Percentiles rank a stretch among this genome's conserved stretches.
Conservation (phyloP, 495 filamentous ascomycete species). For the Penicillium longicatenatum region DNA sequence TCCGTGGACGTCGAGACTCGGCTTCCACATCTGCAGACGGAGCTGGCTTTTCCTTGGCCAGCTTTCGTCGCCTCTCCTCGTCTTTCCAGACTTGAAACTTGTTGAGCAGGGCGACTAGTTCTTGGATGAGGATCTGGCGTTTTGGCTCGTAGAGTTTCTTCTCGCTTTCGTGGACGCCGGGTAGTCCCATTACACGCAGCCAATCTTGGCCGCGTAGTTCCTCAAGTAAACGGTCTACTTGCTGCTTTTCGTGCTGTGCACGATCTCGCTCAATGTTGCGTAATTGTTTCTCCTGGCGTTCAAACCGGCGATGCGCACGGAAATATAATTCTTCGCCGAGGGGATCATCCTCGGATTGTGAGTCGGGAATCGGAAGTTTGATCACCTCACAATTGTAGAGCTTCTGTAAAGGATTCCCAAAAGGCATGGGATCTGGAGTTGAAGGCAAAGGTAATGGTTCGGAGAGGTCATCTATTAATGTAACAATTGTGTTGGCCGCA, state of each 20-base stretch:
- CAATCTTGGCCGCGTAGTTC: slow-evolving; percentile 90
- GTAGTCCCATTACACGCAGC: slow-evolving; percentile 92
- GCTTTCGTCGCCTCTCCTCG: slow-evolving; percentile 80
- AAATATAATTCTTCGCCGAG: slow-evolving; percentile 68
- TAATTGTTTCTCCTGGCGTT: slow-evolving; percentile 87
- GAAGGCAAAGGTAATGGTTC: slow-evolving; percentile 28
- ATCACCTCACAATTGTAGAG: slow-evolving; percentile 39
- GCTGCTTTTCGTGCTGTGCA: slow-evolving; percentile 88
- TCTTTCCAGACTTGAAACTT: slow-evolving; percentile 89
- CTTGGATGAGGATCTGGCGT: slow-evolving; percentile 76
- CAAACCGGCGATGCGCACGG: slow-evolving; percentile 71
- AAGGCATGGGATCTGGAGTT: slow-evolving; percentile 28
- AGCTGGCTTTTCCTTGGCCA: slow-evolving; percentile 62
- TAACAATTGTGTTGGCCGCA: slow-evolving; percentile 44
- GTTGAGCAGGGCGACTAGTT: slow-evolving; percentile 75
- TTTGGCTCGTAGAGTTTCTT: slow-evolving; percentile 87
- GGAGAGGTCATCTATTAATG: slow-evolving; percentile 47
- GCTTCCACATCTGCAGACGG: slow-evolving; percentile 22
- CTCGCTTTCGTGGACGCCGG: slow-evolving; percentile 76
- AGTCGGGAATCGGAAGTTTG: slow-evolving; percentile 21
- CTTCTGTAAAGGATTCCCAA: slow-evolving; percentile 45
- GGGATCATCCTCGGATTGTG: slow-evolving; percentile 52
- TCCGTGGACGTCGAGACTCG: slow-evolving; percentile 27
- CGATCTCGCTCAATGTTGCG: slow-evolving; percentile 91
- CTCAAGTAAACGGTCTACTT: slow-evolving; percentile 82